phyloP scores from a whole-genome alignment of 225 moss, liverwort and hornwort species.

The Takakia lepidozioides region DNA sequence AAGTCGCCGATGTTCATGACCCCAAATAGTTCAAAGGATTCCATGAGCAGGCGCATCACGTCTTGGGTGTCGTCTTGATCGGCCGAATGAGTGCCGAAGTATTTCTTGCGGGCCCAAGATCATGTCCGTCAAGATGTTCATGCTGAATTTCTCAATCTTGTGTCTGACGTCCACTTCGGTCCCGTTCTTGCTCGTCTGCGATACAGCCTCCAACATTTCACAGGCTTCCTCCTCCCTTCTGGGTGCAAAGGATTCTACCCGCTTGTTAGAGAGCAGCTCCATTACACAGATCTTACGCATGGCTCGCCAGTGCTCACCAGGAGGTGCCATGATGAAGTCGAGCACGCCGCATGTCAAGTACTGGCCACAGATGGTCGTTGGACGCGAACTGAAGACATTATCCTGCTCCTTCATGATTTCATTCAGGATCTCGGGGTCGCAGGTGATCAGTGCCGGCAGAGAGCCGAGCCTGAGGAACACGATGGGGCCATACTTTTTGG shows the following conservation, averaged over 20 bases:
- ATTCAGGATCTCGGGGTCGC: slow-evolving; percentile 18
- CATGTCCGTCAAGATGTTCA: slow-evolving; percentile 7
- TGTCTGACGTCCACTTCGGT: slow-evolving; percentile 2
- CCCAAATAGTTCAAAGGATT: slow-evolving; percentile 1
- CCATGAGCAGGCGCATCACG: slow-evolving; percentile 6
- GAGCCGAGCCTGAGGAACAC: slow-evolving; percentile 36
- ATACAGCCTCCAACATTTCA: not conserved
- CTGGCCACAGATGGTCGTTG: slow-evolving; percentile 1
- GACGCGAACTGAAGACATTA: slow-evolving; percentile 8
- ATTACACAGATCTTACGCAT: slow-evolving; percentile 4
- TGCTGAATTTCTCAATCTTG: not conserved
- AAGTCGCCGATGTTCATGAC: slow-evolving; percentile 4
- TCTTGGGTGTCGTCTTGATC: slow-evolving; percentile 4
- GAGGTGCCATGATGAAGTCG: slow-evolving; percentile 8
- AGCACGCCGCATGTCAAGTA: slow-evolving; percentile 3
- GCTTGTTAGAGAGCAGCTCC: slow-evolving; percentile 3
- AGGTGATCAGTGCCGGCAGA: slow-evolving; percentile 18
- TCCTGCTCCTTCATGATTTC: slow-evolving; percentile 31
- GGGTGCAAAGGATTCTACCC: not conserved
- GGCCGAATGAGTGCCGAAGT: slow-evolving; percentile 6
- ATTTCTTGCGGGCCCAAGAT: slow-evolving; percentile 6
- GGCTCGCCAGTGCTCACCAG: slow-evolving; percentile 2
- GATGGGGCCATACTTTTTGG: slow-evolving; percentile 32
- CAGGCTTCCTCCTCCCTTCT: slow-evolving; percentile 1
- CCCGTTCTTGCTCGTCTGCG: not conserved